A percentile compares a stretch with the other conserved stretches of the same genome.
phyloP scores from a whole-genome alignment of 257 asterid genomes.

The Thymus mandschuricus region DNA sequence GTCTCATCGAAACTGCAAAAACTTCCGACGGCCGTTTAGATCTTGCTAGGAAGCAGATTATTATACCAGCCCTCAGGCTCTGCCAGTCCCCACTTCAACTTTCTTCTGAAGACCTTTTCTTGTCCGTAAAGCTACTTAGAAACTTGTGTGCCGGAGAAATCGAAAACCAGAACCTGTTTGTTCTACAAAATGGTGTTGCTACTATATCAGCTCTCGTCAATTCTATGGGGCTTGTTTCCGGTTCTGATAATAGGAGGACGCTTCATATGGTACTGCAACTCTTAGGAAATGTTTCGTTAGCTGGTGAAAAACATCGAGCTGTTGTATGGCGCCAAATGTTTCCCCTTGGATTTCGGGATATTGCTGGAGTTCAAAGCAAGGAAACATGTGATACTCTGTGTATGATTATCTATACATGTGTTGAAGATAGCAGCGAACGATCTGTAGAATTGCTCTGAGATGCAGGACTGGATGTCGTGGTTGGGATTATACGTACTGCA shows the following conservation, averaged over 20 bases:
- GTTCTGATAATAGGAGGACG: conserved; percentile 40
- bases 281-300: conserved; percentile 78
- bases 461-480: conserved; percentile 48
- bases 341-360: conserved; percentile 53
- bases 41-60: conserved; percentile 54
- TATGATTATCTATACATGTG: conserved; percentile 74
- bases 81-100: conserved; percentile 50
- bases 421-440: conserved; percentile 42
- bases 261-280: conserved; percentile 68
- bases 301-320: conserved; percentile 60
- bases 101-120: conserved; percentile 46
- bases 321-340: conserved; percentile 68
- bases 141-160: conserved; percentile 88
- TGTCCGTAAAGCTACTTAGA: conserved; percentile 71
- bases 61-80: conserved; percentile 48
- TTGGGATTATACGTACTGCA: conserved; percentile 57
- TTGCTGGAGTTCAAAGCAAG: conserved; percentile 55
- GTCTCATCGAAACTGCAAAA: conserved; percentile 62
- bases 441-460: conserved; percentile 48
- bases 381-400: conserved; percentile 80
- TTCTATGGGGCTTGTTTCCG: conserved; percentile 40
- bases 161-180: conserved; percentile 65
- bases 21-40: conserved; percentile 57
- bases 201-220: conserved; percentile 45
- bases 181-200: conserved; percentile 60